These are phyloP conservation scores for Trametes meyenii DNA, from an alignment of 768 basidiomycete genomes.

Conservation along the genomic window DNA sequence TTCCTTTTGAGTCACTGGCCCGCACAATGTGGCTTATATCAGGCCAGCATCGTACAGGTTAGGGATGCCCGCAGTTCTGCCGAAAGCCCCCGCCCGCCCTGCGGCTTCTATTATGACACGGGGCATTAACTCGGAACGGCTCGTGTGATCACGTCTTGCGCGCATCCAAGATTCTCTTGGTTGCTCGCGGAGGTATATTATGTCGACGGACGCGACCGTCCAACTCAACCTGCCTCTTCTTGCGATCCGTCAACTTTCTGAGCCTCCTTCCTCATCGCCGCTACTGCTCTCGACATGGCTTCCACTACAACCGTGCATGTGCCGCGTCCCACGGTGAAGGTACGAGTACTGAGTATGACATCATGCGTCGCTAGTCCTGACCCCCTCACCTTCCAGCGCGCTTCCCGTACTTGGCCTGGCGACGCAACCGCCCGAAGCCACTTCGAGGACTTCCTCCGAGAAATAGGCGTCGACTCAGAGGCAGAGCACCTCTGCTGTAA, in stretches of 20 bases:
- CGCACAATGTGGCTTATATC: slow-evolving; percentile 24
- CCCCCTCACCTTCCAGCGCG: slow-evolving; percentile 11
- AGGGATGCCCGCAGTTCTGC: slow-evolving; percentile 27
- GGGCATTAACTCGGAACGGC: slow-evolving; percentile 20
- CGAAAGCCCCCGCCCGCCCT: slow-evolving; percentile 24
- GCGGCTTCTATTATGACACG: slow-evolving; percentile 26
- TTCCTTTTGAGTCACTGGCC: not conserved
- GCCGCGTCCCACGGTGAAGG: slow-evolving; percentile 23
- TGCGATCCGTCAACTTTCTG: not conserved
- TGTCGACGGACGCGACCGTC: slow-evolving; percentile 3
- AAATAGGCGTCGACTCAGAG: slow-evolving; percentile 17
- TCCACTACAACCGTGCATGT: slow-evolving; percentile 3
- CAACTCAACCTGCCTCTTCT: slow-evolving; percentile 9
- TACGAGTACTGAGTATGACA: slow-evolving; percentile 12
- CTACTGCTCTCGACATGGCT: slow-evolving; percentile 8
- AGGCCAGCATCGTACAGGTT: not conserved
- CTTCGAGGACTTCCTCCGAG: slow-evolving; percentile 22
- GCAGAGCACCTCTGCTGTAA: slow-evolving; percentile 16
- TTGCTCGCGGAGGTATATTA: slow-evolving; percentile 21
- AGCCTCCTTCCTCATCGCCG: not conserved
- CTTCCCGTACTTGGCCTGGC: slow-evolving; percentile 24
- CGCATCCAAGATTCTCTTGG: slow-evolving; percentile 20
- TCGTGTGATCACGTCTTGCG: slow-evolving; percentile 26
- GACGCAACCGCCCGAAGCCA: slow-evolving; percentile 15
- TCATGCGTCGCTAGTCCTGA: not conserved